Evolutionary conservation across 2,329 filamentous ascomycete genomes (phyloP).

Genomic region (Phialocephala sp.): DNA sequence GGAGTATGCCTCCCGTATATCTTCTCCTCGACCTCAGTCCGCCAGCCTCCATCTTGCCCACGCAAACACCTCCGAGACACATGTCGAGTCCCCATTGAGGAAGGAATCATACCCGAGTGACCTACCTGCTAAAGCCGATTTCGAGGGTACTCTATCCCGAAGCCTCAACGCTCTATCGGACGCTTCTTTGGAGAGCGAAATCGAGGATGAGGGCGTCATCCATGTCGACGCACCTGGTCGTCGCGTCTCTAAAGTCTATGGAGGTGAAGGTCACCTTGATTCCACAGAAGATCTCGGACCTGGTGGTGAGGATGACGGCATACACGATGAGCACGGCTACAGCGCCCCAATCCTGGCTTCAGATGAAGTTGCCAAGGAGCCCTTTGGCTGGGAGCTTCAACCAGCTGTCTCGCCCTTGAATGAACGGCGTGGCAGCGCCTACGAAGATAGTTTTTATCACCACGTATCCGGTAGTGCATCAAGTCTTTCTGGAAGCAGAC

Average conservation of each 20-base stretch:
- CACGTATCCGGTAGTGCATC: conserved; percentile 54
- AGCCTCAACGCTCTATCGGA: conserved; percentile 43
- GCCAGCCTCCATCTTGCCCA: conserved; percentile 43
- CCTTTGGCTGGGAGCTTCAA: conserved; percentile 69
- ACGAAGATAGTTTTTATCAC: conserved; percentile 59
- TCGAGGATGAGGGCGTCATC: conserved; percentile 66
- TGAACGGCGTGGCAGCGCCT: conserved; percentile 65
- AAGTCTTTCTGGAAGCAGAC: conserved; percentile 50
- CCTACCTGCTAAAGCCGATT: conserved; percentile 32
- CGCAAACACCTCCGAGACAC: conserved; percentile 51
- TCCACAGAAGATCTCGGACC: conserved; percentile 57
- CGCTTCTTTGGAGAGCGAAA: conserved; percentile 50
- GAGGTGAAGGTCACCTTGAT: conserved; percentile 46
- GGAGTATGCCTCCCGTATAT: conserved; percentile 78
- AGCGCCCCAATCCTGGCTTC: conserved; percentile 84
- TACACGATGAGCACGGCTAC: conserved; percentile 65
- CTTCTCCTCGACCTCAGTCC: conserved; percentile 66
- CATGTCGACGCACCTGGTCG: conserved; percentile 74
- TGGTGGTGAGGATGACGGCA: conserved; percentile 49
- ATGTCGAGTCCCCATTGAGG: conserved; percentile 46
- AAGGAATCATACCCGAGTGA: conserved; percentile 53
- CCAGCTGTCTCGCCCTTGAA: conserved; percentile 82
- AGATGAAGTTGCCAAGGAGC: conserved; percentile 82
- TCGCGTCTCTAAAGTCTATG: conserved; percentile 51
- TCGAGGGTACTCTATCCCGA: conserved; percentile 47